A percentile compares a stretch with the other conserved stretches of the same genome.
Evolutionary conservation across 495 filamentous ascomycete genomes (phyloP).

Genomic region (Annulohypoxylon maeteangense): DNA sequence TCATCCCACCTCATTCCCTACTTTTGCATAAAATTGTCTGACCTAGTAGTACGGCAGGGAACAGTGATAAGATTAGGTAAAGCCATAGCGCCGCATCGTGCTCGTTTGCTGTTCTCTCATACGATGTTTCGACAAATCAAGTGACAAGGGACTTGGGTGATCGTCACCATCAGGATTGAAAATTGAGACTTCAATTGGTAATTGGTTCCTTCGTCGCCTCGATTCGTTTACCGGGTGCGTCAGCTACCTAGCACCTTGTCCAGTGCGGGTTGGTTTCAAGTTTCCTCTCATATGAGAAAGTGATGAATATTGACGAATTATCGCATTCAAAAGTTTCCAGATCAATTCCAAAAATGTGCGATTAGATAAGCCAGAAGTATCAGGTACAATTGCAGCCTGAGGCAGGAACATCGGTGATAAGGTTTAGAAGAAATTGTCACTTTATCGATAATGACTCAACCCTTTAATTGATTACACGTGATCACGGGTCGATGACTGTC

Average conservation of each 20-base stretch:
- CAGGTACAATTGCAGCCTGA: background rate
- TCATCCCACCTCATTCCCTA: background rate
- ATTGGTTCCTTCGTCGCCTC: background rate
- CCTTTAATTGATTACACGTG: conserved; percentile 40
- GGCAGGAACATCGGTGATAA: too few relatives aligned
- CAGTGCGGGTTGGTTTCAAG: background rate
- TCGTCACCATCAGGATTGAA: conserved; percentile 1
- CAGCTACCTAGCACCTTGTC: background rate
- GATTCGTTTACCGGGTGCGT: conserved; percentile 15
- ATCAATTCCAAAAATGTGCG: too few relatives aligned
- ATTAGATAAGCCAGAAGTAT: too few relatives aligned
- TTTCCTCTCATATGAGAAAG: background rate
- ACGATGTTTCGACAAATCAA: conserved; percentile 15
- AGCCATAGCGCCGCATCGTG: background rate
- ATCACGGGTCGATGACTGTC: conserved; percentile 20
- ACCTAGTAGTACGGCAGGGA: background rate
- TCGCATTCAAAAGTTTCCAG: background rate
- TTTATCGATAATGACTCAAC: conserved; percentile 18
- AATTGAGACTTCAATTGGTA: conserved; percentile 7
- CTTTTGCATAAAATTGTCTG: background rate
- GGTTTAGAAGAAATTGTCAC: background rate
- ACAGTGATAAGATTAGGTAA: background rate
- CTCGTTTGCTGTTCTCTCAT: conserved; percentile 19
- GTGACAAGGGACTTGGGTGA: conserved; percentile 6
- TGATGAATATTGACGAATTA: background rate